Evolutionary conservation across 2,329 filamentous ascomycete genomes (phyloP), one percentile per base, ranked within the genome.

Genomic region (Lachnellula occidentalis): DNA sequence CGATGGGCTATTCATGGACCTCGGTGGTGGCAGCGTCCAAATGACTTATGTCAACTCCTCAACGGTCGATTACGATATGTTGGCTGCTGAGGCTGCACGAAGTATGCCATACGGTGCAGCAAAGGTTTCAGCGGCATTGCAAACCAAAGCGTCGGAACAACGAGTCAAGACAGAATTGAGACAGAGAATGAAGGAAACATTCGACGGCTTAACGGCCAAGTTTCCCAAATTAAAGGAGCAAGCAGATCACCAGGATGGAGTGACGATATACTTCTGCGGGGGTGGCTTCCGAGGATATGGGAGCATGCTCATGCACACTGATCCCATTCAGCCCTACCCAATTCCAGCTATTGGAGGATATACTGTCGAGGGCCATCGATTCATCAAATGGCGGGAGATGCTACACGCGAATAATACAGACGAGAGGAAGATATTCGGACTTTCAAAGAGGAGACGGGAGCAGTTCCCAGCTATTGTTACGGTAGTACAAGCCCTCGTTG

Each of bases 231-330:
- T 92, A 0, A 66, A 72, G 12, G 72, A 76, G 15, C 70, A 84
- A 5, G 57, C 61, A 24, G 53, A 58, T 21, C 57, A 57, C 7
- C 45, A 58, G 9, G 75, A 74, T 1, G 79, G 79, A 4, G 76
- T 91, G 54, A 82, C 87, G 34, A 76, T 96, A 8, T 96, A 92
- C 68, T 83, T 96, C 54, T 95, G 88, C 58, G 92, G 92, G 43
- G 92, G 92, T 22, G 92, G 92, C 0, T 95, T 96, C 67, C 78
- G 92, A 36, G 92, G 92, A 15, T 96, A 95, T 77, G 92, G 91
- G 6, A 95, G 90, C 70, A 84, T 95, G 66, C 77, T 96, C 50
- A 92, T 95, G 87, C 85, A 87, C 67, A 80, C 82, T 61, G 88
- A 92, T 64, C 71, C 76, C 5, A 80, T 90, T 43, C 75, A 79